Base-by-base conservation (phyloP, 1,284 basidiomycete species). In the Cryptococcus wingfieldii region DNA sequence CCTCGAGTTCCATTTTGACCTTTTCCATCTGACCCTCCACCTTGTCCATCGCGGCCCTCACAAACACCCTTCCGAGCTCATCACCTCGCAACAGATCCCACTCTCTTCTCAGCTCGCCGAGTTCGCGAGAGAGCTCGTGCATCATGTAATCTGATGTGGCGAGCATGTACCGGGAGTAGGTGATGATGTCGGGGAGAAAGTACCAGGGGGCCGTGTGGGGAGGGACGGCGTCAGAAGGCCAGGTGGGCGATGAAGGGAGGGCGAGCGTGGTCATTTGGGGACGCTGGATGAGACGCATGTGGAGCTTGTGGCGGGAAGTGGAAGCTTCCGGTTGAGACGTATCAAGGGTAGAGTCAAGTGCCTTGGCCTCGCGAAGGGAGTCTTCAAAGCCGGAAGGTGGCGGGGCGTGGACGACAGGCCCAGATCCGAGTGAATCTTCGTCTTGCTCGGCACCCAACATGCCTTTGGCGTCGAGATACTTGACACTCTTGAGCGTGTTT, bases 211-310 rank as follows among this genome's bases (percentile, higher is more conserved):
- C 90, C 1, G 68, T 71, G 63, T 94, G 89, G 14, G 90, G 87
- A 10, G 89, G 86, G n/a, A 98, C 79, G 0, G 92, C 82, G 59
- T 92, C 89, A 4, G 89, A 96, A 13, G 92, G 95, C 93, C 94
- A 99, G 1, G 91, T 91, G 8, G 80, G 71, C 0, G 94, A 95
- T 28, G 90, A 86, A 45, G 95, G 95, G 12, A 99, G 81, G 2
- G 96, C 94, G n/a, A 98, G 82, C 0, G 92, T 96, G 4, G 92
- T 94, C 66, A 96, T 90, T 69, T 91, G 90, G 4, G 94, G 94
- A 7, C 95, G 85, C 68, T 94, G 88, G 64, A 98, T 86, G 5
- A 99, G 83, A 18, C 93, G 86, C 86, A 99, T 88, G 43, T 84
- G 84, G 64, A 95, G 78, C 4, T 58, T 63, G 52, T 75, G 73